phyloP scores from a whole-genome alignment of 148 eudicot genomes.

The Rhododendron mucronatum region DNA sequence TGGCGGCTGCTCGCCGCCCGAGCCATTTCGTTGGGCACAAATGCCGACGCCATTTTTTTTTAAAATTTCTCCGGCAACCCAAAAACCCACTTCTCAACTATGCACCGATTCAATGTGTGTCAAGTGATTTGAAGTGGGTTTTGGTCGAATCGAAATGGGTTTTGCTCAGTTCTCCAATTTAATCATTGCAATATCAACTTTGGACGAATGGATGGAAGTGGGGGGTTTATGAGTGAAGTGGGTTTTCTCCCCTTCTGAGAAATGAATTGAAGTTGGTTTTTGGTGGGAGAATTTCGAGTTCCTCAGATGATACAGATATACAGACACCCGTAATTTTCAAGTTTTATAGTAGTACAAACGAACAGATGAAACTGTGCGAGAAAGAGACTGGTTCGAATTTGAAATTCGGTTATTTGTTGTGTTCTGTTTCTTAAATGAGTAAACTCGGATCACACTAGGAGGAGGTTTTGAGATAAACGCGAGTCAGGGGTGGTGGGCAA shows the following conservation, averaged over 20 bases:
- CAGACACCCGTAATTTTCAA: not conserved
- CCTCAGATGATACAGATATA: not conserved
- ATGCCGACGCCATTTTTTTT: not conserved
- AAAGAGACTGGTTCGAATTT: not conserved
- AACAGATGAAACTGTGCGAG: not conserved
- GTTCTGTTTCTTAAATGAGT: not conserved
- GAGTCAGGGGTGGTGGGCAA: not conserved
- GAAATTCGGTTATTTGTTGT: not conserved
- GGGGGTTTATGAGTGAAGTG: no score
- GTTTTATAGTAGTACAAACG: not conserved
- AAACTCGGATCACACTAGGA: not conserved
- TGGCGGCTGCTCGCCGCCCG: not conserved
- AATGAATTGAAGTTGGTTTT: not conserved
- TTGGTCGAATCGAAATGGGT: not conserved
- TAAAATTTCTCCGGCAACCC: not conserved
- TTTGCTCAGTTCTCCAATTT: not conserved
- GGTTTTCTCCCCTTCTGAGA: not conserved
- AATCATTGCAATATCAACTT: not conserved
- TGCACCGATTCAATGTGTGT: not conserved
- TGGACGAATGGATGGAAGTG: not conserved
- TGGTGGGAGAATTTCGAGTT: not conserved
- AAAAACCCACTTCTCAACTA: not conserved
- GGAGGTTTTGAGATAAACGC: not conserved
- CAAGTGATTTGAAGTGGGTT: not conserved
- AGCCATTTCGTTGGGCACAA: not conserved